Conservation (phyloP, 768 basidiomycete genomes). For the Chalciporus sphaerocephalus region DNA sequence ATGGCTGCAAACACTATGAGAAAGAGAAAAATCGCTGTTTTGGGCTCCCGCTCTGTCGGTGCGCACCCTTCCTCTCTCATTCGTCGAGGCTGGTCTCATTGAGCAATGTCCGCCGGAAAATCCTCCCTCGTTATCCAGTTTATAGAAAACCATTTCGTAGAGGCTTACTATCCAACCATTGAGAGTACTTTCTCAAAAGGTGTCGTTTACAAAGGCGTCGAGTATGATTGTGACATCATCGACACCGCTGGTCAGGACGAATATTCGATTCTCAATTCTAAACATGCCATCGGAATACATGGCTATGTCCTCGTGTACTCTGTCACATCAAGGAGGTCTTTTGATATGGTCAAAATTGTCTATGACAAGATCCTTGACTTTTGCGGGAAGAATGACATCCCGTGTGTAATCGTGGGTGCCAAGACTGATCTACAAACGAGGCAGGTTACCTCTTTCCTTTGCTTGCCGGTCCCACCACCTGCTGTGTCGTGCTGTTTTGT, state of each 20-base stretch:
- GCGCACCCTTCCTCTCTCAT: constrained; percentile 24
- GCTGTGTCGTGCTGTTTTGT: constrained; percentile 10
- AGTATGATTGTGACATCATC: constrained; percentile 96
- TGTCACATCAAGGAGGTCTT: constrained; percentile 82
- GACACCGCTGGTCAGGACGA: constrained; percentile 99
- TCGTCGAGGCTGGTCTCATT: constrained; percentile 10
- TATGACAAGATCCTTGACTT: constrained; percentile 93
- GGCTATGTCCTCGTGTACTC: constrained; percentile 97
- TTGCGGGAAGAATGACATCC: constrained; percentile 76
- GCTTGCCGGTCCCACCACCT: constrained; percentile 7
- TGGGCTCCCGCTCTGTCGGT: constrained; percentile 89
- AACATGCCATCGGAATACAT: constrained; percentile 95
- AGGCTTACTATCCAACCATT: constrained; percentile 93
- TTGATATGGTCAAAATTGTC: constrained; percentile 91
- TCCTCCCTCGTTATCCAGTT: constrained; percentile 91
- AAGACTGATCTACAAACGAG: constrained; percentile 79
- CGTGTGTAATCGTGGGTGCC: constrained; percentile 92
- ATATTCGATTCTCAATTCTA: constrained; percentile 88
- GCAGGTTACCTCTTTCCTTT: constrained; percentile 41
- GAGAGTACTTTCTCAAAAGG: constrained; percentile 84
- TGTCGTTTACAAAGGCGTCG: constrained; percentile 81
- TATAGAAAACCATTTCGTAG: constrained; percentile 88
- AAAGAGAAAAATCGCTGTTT: constrained; percentile 85
- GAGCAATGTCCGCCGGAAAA: constrained; percentile 62
- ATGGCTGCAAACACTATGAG: constrained; percentile 46